phyloP scores from a whole-genome alignment of 257 asterid genomes.

The Solanum lycopersicoides region DNA sequence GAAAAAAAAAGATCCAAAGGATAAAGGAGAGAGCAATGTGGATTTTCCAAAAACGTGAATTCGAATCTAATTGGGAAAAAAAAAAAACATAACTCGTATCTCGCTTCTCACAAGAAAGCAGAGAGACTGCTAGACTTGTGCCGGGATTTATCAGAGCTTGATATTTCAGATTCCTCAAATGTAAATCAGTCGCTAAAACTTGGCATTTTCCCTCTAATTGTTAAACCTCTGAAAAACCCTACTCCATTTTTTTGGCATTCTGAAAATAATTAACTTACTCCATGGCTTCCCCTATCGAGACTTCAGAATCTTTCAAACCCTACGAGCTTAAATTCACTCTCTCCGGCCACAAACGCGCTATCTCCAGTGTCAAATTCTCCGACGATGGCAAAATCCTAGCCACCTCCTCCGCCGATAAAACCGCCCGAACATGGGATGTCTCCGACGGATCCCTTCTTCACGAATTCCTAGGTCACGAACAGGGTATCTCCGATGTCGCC shows the following conservation, averaged over 20 bases:
- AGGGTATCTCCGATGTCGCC: slow-evolving; percentile 76
- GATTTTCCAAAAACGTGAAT: neutral
- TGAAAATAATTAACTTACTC: neutral
- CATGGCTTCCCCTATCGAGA: slow-evolving; percentile 42
- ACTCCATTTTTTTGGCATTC: neutral
- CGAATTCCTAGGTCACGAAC: slow-evolving; percentile 70
- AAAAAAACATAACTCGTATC: neutral
- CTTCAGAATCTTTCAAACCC: slow-evolving; percentile 52
- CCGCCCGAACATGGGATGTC: slow-evolving; percentile 60
- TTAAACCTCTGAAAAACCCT: slow-evolving; percentile 16
- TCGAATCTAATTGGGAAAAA: too few species aligned
- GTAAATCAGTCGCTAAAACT: neutral
- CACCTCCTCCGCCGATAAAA: slow-evolving; percentile 81
- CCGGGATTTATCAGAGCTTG: neutral
- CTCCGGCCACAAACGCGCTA: slow-evolving; percentile 66
- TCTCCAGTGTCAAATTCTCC: slow-evolving; percentile 78
- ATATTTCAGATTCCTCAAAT: neutral
- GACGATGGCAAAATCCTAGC: slow-evolving; percentile 70
- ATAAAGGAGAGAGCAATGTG: neutral
- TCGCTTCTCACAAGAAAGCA: neutral
- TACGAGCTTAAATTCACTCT: slow-evolving; percentile 60
- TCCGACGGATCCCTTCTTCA: slow-evolving; percentile 36
- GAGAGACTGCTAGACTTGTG: neutral
- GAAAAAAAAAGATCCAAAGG: neutral
- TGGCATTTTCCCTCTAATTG: neutral